phyloP scores from a whole-genome alignment of 2,329 filamentous ascomycete genomes.

The Zarea fungicola region DNA sequence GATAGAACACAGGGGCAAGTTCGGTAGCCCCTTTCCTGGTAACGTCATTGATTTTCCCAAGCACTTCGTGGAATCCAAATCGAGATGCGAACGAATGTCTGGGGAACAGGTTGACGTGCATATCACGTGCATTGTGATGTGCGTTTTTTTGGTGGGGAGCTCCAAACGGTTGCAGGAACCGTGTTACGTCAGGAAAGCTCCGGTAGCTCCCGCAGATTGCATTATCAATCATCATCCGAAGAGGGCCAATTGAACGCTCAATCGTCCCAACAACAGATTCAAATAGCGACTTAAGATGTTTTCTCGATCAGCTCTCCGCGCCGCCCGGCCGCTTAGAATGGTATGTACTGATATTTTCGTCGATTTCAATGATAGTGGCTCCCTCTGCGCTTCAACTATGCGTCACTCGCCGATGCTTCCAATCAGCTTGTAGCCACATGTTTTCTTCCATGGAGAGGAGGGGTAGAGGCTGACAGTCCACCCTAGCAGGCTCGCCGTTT shows the following conservation, averaged over 20 bases:
- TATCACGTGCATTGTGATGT: constrained; percentile 12
- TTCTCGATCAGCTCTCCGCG: constrained; percentile 58
- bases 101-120: no score
- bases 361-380: no score
- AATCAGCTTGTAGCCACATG: constrained; percentile 12
- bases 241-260: constrained; percentile 18
- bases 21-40: no score
- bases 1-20: constrained; percentile 1
- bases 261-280: constrained; percentile 1
- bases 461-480: constrained; percentile 31
- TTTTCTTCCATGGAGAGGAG: no score
- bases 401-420: no score
- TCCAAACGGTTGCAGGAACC: background rate
- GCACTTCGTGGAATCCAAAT: no score
- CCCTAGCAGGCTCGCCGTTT: constrained; percentile 54
- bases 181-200: constrained; percentile 6
- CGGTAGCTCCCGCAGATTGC: constrained; percentile 8
- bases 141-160: constrained; percentile 5
- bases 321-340: constrained; percentile 59
- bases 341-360: constrained; percentile 39
- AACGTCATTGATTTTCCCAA: no score
- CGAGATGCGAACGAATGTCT: no score
- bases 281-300: constrained; percentile 55
- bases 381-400: no score
- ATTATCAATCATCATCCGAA: background rate